A percentile compares a stretch with the other conserved stretches of the same genome.
Conservation (phyloP, 306 rosid species). For the Medicago truncatula region DNA sequence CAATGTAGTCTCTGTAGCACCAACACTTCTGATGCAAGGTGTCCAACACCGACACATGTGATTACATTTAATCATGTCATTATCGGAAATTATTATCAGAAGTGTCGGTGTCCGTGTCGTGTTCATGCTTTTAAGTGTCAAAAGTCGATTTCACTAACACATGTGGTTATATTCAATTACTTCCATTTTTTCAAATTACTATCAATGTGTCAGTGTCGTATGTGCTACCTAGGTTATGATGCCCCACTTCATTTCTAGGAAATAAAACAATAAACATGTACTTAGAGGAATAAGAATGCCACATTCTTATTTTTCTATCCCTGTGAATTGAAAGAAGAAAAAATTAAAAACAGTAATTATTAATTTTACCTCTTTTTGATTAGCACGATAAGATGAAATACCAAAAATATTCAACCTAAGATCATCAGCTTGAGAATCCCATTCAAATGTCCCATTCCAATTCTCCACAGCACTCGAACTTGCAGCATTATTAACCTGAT, state of each 20-base stretch:
- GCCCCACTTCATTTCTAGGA: conserved; percentile 15
- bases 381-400: conserved; percentile 84
- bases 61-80: no score
- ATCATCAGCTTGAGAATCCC: conserved; percentile 90
- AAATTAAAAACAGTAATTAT: not conserved
- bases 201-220: not conserved
- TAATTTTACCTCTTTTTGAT: conserved; percentile 77
- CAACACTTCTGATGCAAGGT: no score
- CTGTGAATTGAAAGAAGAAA: not conserved
- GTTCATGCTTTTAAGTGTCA: no score
- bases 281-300: not conserved
- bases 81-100: no score
- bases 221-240: not conserved
- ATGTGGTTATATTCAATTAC: not conserved
- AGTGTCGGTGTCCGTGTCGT: no score
- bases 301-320: not conserved
- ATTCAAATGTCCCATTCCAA: conserved; percentile 78
- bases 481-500: conserved; percentile 42
- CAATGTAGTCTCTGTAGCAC: not conserved
- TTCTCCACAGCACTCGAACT: conserved; percentile 60
- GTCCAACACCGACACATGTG: no score
- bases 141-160: no score
- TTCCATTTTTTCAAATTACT: not conserved
- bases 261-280: not conserved
- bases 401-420: conserved; percentile 80